A percentile compares a stretch with the other conserved stretches of the same genome.
These are phyloP conservation scores for Physaria fendleri DNA, from an alignment of 345 rosid genomes.

Conservation along the genomic window DNA sequence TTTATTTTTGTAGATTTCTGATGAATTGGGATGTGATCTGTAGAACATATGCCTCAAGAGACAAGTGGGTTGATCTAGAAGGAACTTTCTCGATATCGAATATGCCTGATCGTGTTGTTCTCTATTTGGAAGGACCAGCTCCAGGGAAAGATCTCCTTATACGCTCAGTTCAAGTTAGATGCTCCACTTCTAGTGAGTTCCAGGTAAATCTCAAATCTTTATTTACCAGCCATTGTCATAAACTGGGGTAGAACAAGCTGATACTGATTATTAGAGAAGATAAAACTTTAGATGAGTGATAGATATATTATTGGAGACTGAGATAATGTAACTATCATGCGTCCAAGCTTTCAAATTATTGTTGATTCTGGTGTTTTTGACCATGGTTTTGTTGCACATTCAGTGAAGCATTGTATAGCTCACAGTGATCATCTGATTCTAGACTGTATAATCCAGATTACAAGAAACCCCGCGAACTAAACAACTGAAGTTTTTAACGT, in stretches of 20 bases:
- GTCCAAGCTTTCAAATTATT: not conserved
- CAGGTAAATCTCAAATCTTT: slow-evolving; percentile 32
- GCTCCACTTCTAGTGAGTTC: slow-evolving; percentile 31
- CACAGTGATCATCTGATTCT: not conserved
- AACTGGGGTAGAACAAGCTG: not conserved
- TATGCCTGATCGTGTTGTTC: slow-evolving; percentile 52
- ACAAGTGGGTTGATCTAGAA: slow-evolving; percentile 64
- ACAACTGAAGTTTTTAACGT: not conserved
- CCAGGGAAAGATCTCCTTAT: slow-evolving; percentile 77
- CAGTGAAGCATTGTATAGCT: not conserved
- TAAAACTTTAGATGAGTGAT: not conserved
- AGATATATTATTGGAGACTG: not conserved
- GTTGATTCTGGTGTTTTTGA: not conserved
- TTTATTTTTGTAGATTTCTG: not conserved
- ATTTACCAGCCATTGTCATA: not conserved
- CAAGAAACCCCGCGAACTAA: not conserved
- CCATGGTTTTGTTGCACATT: not conserved
- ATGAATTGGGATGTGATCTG: slow-evolving; percentile 13
- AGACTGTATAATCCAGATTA: not conserved
- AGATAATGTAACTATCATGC: not conserved
- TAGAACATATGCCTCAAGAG: slow-evolving; percentile 61
- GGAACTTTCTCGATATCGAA: slow-evolving; percentile 66
- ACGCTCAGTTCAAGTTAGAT: slow-evolving; percentile 55
- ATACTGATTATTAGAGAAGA: not conserved
- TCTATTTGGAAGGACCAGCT: slow-evolving; percentile 89